Conservation (phyloP, 139 green algal species). For the Penium margaritaceum region DNA sequence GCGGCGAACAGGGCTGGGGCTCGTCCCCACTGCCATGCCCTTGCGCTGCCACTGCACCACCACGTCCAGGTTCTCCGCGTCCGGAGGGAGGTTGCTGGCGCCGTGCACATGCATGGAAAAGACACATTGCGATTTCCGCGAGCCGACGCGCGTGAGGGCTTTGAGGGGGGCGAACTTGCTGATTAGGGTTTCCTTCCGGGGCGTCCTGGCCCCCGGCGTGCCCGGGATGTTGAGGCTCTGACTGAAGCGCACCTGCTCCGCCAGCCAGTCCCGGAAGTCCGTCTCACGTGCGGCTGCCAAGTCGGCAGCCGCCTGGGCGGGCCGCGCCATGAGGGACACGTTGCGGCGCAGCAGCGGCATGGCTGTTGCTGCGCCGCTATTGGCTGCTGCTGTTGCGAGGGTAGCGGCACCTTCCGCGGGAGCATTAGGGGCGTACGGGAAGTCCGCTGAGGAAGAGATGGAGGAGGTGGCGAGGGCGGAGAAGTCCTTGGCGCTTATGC, state of each 20-base stretch:
- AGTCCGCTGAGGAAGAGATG: neutral
- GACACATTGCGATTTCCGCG: constrained; percentile 6
- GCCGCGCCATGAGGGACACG: neutral
- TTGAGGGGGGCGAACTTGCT: neutral
- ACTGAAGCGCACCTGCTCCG: constrained; percentile 37
- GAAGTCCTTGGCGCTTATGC: constrained; percentile 6
- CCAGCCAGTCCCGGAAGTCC: constrained; percentile 30
- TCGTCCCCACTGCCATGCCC: neutral
- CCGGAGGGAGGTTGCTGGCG: constrained; percentile 18
- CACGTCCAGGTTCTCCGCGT: neutral
- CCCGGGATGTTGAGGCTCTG: neutral
- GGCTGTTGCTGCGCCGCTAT: too few species aligned
- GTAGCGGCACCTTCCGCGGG: too few species aligned
- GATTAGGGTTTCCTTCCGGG: neutral
- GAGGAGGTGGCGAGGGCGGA: neutral
- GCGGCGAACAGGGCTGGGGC: neutral
- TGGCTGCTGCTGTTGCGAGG: too few species aligned
- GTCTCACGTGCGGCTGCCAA: neutral
- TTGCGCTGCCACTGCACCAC: constrained; percentile 18
- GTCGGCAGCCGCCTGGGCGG: neutral
- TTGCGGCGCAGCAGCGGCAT: too few species aligned
- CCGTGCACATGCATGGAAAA: constrained; percentile 37
- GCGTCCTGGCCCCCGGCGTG: neutral
- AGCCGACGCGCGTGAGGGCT: constrained; percentile 14
- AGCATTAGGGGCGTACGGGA: too few species aligned